These are phyloP conservation scores for Pichia sp. DNA, from an alignment of 1,139 yeast genomes.

Conservation along the genomic window DNA sequence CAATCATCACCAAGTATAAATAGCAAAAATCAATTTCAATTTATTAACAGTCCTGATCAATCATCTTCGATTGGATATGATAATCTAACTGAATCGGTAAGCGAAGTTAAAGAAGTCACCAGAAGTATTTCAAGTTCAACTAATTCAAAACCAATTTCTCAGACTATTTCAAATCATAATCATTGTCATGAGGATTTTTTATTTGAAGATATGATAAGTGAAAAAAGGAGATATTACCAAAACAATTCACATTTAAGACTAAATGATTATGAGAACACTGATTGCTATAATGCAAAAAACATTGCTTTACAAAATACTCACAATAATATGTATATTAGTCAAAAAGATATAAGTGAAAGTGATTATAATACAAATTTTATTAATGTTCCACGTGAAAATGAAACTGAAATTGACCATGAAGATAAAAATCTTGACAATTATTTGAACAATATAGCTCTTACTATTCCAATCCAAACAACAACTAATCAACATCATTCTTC, in stretches of 20 bases:
- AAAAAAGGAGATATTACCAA: neutral
- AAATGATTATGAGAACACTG: neutral
- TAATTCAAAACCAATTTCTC: neutral
- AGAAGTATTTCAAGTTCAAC: neutral
- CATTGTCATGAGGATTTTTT: neutral
- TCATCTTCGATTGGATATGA: neutral
- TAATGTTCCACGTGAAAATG: no score
- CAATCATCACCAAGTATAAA: neutral
- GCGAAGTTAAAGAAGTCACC: neutral
- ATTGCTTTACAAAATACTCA: neutral
- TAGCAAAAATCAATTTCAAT: neutral
- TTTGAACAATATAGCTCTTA: no score
- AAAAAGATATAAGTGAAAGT: no score
- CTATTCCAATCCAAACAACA: neutral
- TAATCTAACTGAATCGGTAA: neutral
- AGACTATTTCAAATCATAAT: neutral
- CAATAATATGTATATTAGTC: no score
- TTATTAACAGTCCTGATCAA: neutral
- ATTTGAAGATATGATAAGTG: neutral
- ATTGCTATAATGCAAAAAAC: neutral
- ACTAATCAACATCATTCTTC: no score
- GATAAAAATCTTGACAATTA: no score
- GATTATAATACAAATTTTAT: no score
- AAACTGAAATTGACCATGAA: no score
- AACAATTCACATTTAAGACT: neutral